These are phyloP conservation scores for Solanum neorickii DNA, from an alignment of 257 asterid genomes.

Conservation along the genomic window DNA sequence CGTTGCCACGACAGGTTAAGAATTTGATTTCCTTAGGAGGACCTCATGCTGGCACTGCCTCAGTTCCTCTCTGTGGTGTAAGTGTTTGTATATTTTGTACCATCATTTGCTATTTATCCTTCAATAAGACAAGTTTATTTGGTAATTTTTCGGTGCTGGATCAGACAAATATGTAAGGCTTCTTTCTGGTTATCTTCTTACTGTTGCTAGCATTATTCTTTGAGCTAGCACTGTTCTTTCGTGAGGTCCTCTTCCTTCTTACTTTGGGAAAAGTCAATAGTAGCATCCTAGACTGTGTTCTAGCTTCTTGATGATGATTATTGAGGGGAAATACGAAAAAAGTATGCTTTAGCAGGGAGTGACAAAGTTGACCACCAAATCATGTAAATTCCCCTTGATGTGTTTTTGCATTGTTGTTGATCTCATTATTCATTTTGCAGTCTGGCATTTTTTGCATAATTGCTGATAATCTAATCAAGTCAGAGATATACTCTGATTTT, in stretches of 20 bases:
- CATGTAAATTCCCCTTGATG: neutral
- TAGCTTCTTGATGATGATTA: neutral
- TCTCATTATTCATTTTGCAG: conserved; percentile 26
- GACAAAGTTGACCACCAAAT: neutral
- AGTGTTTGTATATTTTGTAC: conserved; percentile 14
- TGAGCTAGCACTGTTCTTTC: neutral
- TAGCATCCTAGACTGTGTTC: neutral
- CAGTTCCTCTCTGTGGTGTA: conserved; percentile 97
- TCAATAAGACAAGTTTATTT: neutral
- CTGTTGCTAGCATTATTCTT: neutral
- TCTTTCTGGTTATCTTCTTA: neutral
- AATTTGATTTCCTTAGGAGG: conserved; percentile 83
- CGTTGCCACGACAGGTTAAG: conserved; percentile 42
- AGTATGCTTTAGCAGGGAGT: neutral
- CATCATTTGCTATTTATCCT: neutral
- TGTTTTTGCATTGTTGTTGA: neutral
- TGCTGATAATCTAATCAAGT: conserved; percentile 56
- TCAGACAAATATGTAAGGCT: neutral
- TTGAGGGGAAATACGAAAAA: neutral
- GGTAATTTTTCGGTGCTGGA: neutral
- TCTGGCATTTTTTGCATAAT: conserved; percentile 69
- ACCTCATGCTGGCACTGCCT: conserved; percentile 98
- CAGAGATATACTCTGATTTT: conserved; percentile 72
- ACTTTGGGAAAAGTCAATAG: neutral
- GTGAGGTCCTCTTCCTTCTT: neutral